These are phyloP conservation scores for Boletellus sp. DNA, from an alignment of 1,284 basidiomycete species.

Conservation along the genomic window DNA sequence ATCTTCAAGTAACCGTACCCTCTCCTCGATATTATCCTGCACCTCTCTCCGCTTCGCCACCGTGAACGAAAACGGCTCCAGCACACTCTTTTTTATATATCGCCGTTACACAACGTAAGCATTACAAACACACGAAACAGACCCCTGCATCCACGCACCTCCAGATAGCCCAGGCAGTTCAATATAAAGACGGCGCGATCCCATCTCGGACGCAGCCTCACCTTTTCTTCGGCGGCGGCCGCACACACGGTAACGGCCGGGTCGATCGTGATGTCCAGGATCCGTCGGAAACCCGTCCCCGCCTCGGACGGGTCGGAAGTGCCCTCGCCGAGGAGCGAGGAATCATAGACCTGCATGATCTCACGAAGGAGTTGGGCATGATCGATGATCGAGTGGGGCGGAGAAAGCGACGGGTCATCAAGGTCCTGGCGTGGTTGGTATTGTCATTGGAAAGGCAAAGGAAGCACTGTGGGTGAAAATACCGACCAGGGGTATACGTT, in stretches of 20 bases:
- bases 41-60: slow-evolving; percentile 56
- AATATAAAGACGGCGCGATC: slow-evolving; percentile 79
- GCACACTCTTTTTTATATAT: slow-evolving; percentile 49
- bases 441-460: background rate
- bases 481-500: slow-evolving; percentile 69
- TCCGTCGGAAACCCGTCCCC: slow-evolving; percentile 45
- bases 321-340: slow-evolving; percentile 65
- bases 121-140: background rate
- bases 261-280: slow-evolving; percentile 80
- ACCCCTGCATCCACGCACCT: slow-evolving; percentile 39
- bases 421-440: slow-evolving; percentile 49
- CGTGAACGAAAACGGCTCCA: slow-evolving; percentile 77
- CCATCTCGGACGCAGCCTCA: slow-evolving; percentile 55
- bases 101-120: slow-evolving; percentile 1
- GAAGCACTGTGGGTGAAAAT: background rate
- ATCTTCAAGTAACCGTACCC: slow-evolving; percentile 66
- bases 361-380: slow-evolving; percentile 82
- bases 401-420: slow-evolving; percentile 73
- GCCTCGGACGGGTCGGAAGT: slow-evolving; percentile 23
- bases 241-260: slow-evolving; percentile 79
- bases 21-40: slow-evolving; percentile 58
- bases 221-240: slow-evolving; percentile 66
- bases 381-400: slow-evolving; percentile 77
- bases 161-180: slow-evolving; percentile 80
- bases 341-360: slow-evolving; percentile 84